Evolutionary conservation across 257 asterid species (phyloP).

Genomic region (Misopates orontium): DNA sequence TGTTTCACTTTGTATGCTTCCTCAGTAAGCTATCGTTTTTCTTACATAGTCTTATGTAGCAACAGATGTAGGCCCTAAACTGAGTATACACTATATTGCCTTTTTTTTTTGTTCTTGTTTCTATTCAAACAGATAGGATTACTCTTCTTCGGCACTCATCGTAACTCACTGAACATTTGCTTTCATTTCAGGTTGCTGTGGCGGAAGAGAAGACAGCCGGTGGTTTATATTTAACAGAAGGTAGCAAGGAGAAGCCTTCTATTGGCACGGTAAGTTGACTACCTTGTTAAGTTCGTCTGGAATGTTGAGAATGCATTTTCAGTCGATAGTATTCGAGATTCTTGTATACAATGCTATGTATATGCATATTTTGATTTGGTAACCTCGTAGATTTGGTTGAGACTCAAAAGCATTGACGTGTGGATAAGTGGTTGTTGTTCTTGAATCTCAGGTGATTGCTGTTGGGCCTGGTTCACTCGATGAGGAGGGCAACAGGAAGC

Average conservation of each 20-base stretch:
- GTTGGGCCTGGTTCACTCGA: constrained; percentile 89
- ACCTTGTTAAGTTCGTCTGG: not conserved
- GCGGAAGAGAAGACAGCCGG: constrained; percentile 86
- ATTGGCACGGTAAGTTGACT: constrained; percentile 66
- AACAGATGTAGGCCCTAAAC: too few species aligned
- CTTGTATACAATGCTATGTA: too few species aligned
- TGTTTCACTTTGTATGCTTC: not conserved
- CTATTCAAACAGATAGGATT: too few species aligned
- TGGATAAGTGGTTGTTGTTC: not conserved
- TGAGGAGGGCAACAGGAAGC: constrained; percentile 80
- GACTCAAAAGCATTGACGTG: too few species aligned
- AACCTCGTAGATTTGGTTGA: too few species aligned
- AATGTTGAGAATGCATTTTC: not conserved
- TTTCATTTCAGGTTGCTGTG: constrained; percentile 63
- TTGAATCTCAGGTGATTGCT: constrained; percentile 62
- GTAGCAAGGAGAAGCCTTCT: constrained; percentile 89
- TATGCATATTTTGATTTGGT: not conserved
- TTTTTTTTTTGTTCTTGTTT: too few species aligned
- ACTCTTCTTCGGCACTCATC: too few species aligned
- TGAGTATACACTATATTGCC: too few species aligned
- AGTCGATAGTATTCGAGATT: not conserved
- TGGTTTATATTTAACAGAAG: constrained; percentile 75
- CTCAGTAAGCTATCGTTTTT: too few species aligned
- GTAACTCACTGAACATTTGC: not conserved
- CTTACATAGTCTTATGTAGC: too few species aligned